phyloP scores from a whole-genome alignment of 345 rosid species.

The Aethionema arabicum region DNA sequence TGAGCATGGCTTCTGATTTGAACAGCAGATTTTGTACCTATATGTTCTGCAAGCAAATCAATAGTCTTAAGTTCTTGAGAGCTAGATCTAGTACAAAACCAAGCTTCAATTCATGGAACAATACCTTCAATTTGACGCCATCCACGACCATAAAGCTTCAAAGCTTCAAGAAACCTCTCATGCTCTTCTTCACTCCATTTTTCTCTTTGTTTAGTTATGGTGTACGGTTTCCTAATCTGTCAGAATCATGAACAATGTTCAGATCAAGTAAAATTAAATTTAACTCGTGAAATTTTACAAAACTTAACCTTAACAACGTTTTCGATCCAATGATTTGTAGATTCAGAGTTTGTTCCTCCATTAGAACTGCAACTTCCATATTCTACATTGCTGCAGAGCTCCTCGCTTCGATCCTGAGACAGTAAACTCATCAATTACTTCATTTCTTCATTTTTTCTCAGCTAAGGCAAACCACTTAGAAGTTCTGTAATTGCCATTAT shows the following conservation, averaged over 20 bases:
- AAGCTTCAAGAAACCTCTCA: conserved; percentile 79
- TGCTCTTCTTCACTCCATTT: conserved; percentile 93
- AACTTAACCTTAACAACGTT: conserved; percentile 26
- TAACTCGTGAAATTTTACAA: neutral
- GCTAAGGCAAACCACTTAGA: neutral
- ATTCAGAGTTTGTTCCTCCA: conserved; percentile 25
- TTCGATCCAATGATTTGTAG: conserved; percentile 1
- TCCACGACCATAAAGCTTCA: conserved; percentile 76
- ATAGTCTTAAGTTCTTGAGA: conserved; percentile 16
- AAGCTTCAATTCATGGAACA: neutral
- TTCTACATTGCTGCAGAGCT: conserved; percentile 25
- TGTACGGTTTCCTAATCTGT: conserved; percentile 81
- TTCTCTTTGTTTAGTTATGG: conserved; percentile 76
- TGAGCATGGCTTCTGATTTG: conserved; percentile 99
- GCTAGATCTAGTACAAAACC: neutral
- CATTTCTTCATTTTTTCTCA: neutral
- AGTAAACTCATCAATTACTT: conserved; percentile 3
- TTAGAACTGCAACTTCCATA: conserved; percentile 25
- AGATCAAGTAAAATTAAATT: neutral
- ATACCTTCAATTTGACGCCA: conserved; percentile 90
- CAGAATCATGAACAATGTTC: conserved; percentile 1
- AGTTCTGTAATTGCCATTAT: neutral
- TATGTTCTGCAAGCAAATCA: conserved; percentile 57
- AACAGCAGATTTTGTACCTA: conserved; percentile 86
- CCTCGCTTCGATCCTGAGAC: conserved; percentile 34